Base-by-base conservation (phyloP, 2,329 filamentous ascomycete species). In the Pseudogymnoascus sp. region DNA sequence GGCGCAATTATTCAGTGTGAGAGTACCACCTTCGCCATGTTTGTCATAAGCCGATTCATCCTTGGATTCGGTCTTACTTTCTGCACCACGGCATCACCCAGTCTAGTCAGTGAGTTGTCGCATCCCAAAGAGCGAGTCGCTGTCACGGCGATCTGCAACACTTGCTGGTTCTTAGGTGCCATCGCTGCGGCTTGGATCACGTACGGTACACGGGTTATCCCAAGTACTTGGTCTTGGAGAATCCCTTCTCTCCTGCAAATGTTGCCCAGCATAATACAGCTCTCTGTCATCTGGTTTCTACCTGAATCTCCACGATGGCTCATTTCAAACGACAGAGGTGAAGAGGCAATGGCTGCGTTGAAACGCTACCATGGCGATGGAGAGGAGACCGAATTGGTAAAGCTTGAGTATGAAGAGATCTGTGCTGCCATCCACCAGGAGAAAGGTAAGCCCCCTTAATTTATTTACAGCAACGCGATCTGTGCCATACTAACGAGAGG, bases 21-120 rank as follows among this genome's bases (percentile, higher is more conserved):
- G 35, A 70, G 69, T 23, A 61, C 63, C 21, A 70, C 39, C 6
- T 33, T 74, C 52, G 80, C 72, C 59, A 83, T 83, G 81, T 84
- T 83, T 67, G 76, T 84, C 37, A 73, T 80, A 6, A 76, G 80
- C 23, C 77, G 82, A 62, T 78, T 82, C 62, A 69, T 84, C 12
- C 74, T 84, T 7, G 82, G 82, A 1, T 80, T 83, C 31, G 82
- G 82, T 3, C 76, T 82, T 21, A 76, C 78, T 0, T 81, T 81
- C 65, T 78, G 76, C 37, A 83, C 81, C 43, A 79, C 81, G 26
- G 77, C 78, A 0, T 78, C 78, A 0, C 81, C 81, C 1, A 75
- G 77, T 4, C 69, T 83, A 63, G 77, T 83, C 4, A 80, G 78
- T 66, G 82, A 83, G 62, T 70, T 83, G 7, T 78, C 76, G 0